Evolutionary conservation across 805 yeast species (phyloP), one percentile per base, ranked within the genome.

Genomic region (Wickerhamia fluorescens): DNA sequence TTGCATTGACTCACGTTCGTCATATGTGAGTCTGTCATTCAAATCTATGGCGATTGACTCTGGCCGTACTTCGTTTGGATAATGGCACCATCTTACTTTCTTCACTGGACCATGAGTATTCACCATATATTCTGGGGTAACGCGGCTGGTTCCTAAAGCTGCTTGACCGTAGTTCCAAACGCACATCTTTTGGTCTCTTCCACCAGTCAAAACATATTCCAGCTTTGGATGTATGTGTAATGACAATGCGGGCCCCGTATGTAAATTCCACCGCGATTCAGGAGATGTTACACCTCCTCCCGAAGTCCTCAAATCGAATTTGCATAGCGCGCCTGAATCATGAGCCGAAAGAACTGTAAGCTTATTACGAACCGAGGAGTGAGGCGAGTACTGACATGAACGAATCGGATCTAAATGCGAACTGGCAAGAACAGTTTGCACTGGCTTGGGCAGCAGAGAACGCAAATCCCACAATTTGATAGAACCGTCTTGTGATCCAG

Each of bases 181-280:
- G 36, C 82, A 85, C 20, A 82, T 64, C 41, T 77, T 78, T 30
- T 81, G 79, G 54, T 92, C 98, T 44, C 96, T 68, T 6, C 98
- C 98, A 10, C 96, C 96, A 13, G 95, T 84, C 4, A 79, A 78
- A 13, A 92, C 71, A 44, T 78, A 83, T 38, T 88, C 95, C 20
- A 68, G 51, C 21, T 75, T 78, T 0, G 94, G 94, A 47, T 88
- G 95, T 78, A 95, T 87, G 44, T 85, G 87, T 4, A 92, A 53
- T 4, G 94, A 74, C 11, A 88, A 60, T 0, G 95, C 97, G 2
- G 95, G 94, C 0, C 95, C 95, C 2, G 86, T 73, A 49, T 89
- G 97, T 3, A 95, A 94, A 44, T 80, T 83, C 49, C 92, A 68
- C 35, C 78, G 75, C 29, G 78, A 63, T 43, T 89, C 96, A 4